phyloP scores from a whole-genome alignment of 2,329 filamentous ascomycete genomes.

The Clarireedia homoeocarpa region DNA sequence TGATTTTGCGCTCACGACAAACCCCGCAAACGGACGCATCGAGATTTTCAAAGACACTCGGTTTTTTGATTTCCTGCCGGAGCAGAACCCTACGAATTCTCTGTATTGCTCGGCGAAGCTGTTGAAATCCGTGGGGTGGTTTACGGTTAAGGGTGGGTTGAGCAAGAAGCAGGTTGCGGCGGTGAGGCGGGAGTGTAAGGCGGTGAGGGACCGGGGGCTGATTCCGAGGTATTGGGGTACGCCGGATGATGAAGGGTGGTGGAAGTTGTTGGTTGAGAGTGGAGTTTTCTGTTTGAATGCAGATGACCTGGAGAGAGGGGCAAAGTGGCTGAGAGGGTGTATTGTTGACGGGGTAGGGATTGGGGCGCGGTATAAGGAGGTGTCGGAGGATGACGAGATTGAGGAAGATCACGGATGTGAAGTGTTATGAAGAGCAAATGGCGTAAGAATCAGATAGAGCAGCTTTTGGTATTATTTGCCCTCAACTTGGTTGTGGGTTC shows the following conservation, averaged over 20 bases:
- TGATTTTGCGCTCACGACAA: slow-evolving; percentile 30
- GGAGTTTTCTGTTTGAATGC: slow-evolving; percentile 37
- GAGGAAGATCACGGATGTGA: neutral
- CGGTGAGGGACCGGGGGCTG: slow-evolving; percentile 32
- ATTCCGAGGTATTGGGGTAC: slow-evolving; percentile 37
- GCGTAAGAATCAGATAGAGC: neutral
- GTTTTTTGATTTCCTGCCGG: slow-evolving; percentile 21
- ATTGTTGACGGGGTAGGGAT: neutral
- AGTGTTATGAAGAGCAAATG: neutral
- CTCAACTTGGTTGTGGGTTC: no score
- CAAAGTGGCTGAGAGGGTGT: neutral
- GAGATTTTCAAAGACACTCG: slow-evolving; percentile 43
- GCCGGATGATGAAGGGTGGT: slow-evolving; percentile 32
- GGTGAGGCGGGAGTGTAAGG: slow-evolving; percentile 20
- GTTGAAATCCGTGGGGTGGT: slow-evolving; percentile 3
- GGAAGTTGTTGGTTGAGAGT: slow-evolving; percentile 32
- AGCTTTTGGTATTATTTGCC: no score
- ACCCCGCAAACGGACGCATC: slow-evolving; percentile 29
- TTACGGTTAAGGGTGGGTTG: slow-evolving; percentile 5
- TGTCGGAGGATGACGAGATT: neutral
- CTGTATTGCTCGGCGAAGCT: slow-evolving; percentile 24
- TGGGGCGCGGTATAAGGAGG: neutral
- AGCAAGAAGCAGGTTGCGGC: slow-evolving; percentile 18
- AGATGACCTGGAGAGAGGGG: slow-evolving; percentile 26
- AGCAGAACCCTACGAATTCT: slow-evolving; percentile 17